These are phyloP conservation scores for Alternaria tenuissima DNA, from an alignment of 2,329 filamentous ascomycete genomes.

Conservation along the genomic window DNA sequence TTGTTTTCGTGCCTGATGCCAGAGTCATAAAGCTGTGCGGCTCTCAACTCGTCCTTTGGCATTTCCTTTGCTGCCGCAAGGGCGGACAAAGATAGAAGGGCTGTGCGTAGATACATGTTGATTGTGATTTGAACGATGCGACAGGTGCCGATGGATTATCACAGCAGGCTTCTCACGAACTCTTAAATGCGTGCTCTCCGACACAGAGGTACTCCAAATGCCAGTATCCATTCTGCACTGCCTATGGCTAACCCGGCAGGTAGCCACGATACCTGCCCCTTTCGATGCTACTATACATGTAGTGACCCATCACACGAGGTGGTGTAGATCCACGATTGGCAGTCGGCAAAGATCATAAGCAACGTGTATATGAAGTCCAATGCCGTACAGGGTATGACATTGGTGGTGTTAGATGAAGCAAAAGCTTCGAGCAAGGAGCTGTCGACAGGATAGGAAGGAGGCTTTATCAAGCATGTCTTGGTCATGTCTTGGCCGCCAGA, in stretches of 20 bases:
- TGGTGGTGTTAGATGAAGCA: slow-evolving; percentile 43
- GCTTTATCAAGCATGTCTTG: slow-evolving; percentile 40
- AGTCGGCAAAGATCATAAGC: slow-evolving; percentile 21
- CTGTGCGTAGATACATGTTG: slow-evolving; percentile 42
- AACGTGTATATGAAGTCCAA: slow-evolving; percentile 31
- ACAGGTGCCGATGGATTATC: background rate
- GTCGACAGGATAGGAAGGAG: slow-evolving; percentile 45
- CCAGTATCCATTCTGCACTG: slow-evolving; percentile 17
- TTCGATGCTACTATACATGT: slow-evolving; percentile 29
- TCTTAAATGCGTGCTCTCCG: slow-evolving; percentile 31
- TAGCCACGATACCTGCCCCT: slow-evolving; percentile 38
- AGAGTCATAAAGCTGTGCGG: slow-evolving; percentile 50
- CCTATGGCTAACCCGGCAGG: slow-evolving; percentile 41
- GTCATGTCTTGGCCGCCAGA: slow-evolving; percentile 18
- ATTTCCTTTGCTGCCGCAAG: slow-evolving; percentile 47
- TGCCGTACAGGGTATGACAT: slow-evolving; percentile 32
- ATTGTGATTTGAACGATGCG: slow-evolving; percentile 10
- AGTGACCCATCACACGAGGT: slow-evolving; percentile 17
- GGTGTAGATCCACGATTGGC: slow-evolving; percentile 33
- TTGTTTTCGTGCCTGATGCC: slow-evolving; percentile 51
- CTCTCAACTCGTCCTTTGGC: slow-evolving; percentile 45
- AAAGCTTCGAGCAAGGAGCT: slow-evolving; percentile 37
- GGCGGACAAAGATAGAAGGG: slow-evolving; percentile 44
- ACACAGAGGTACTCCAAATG: slow-evolving; percentile 21
- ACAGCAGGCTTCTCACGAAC: slow-evolving; percentile 1